Conservation (phyloP, 202 grass and related monocot genomes). For the Setaria italica region DNA sequence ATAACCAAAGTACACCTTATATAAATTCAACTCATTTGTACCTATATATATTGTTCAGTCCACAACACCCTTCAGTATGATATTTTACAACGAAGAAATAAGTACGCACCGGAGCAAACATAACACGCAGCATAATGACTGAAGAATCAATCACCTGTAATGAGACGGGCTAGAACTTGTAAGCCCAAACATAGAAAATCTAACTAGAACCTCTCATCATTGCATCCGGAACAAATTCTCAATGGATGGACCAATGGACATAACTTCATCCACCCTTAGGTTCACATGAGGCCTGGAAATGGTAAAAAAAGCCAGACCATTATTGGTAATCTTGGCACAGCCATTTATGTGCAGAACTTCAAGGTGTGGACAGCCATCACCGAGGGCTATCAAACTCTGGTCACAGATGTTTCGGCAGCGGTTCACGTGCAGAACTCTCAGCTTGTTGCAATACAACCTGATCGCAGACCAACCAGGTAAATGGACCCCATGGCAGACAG, state of each 20-base stretch:
- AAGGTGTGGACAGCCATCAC: slow-evolving; percentile 58
- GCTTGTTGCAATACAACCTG: slow-evolving; percentile 60
- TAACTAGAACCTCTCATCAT: slow-evolving; percentile 38
- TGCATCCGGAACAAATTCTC: slow-evolving; percentile 65
- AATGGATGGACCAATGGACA: slow-evolving; percentile 66
- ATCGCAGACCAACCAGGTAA: slow-evolving; percentile 83
- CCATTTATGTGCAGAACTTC: slow-evolving; percentile 74
- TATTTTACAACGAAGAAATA: slow-evolving; percentile 33
- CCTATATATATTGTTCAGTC: slow-evolving; percentile 21
- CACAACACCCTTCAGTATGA: slow-evolving; percentile 10
- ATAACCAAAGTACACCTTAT: slow-evolving; percentile 4
- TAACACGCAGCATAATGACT: slow-evolving; percentile 16
- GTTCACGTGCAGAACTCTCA: slow-evolving; percentile 83
- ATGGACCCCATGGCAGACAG: slow-evolving; percentile 73
- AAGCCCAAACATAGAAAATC: slow-evolving; percentile 28
- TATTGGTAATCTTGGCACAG: slow-evolving; percentile 59
- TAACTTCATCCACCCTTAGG: slow-evolving; percentile 62
- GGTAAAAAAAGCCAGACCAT: slow-evolving; percentile 67
- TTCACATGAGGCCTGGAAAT: slow-evolving; percentile 69
- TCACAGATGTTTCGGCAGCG: slow-evolving; percentile 77
- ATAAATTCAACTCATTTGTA: slow-evolving; percentile 21
- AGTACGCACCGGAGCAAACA: slow-evolving; percentile 30
- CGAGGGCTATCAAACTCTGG: slow-evolving; percentile 64
- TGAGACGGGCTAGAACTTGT: slow-evolving; percentile 2
- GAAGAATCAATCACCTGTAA: slow-evolving; percentile 32